Evolutionary conservation across 2,329 filamentous ascomycete genomes (phyloP).

Genomic region (Hypoxylon sp.): DNA sequence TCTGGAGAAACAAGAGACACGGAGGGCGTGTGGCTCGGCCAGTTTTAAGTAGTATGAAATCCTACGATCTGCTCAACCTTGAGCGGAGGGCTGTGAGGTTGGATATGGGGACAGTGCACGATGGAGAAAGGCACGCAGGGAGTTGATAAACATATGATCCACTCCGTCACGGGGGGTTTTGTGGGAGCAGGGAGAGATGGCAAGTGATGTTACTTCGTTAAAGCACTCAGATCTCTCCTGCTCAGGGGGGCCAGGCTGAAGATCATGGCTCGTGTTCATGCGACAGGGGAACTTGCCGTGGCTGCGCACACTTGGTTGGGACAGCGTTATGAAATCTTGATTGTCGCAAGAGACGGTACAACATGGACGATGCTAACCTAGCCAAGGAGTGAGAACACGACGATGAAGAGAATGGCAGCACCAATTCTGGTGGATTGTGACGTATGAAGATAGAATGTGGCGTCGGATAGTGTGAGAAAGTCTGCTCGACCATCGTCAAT

Average conservation of each 20-base stretch:
- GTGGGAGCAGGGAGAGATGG: slow-evolving; percentile 41
- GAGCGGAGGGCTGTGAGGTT: slow-evolving; percentile 25
- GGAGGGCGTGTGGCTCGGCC: slow-evolving; percentile 31
- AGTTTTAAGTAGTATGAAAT: slow-evolving; percentile 43
- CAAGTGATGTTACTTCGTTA: slow-evolving; percentile 41
- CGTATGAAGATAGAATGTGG: slow-evolving; percentile 10
- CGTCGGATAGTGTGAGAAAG: slow-evolving; percentile 8
- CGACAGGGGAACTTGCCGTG: slow-evolving; percentile 29
- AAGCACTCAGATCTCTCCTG: slow-evolving; percentile 34
- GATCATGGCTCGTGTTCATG: slow-evolving; percentile 37
- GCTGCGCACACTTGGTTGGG: slow-evolving; percentile 25
- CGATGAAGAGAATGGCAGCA: slow-evolving; percentile 3
- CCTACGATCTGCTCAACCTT: slow-evolving; percentile 35
- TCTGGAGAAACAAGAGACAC: slow-evolving; percentile 40
- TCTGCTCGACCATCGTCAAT: slow-evolving; percentile 14
- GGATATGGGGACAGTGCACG: slow-evolving; percentile 44
- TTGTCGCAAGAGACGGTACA: slow-evolving; percentile 9
- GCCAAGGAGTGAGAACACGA: slow-evolving; percentile 2
- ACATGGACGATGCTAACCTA: slow-evolving; percentile 1
- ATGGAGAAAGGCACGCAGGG: slow-evolving; percentile 41
- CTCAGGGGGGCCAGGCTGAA: slow-evolving; percentile 39
- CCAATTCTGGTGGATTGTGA: background rate
- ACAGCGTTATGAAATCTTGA: slow-evolving; percentile 19
- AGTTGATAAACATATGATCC: slow-evolving; percentile 43
- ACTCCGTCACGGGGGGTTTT: slow-evolving; percentile 37